A percentile compares a stretch with the other conserved stretches of the same genome.
These are phyloP conservation scores for Fusarium anthophilum DNA, from an alignment of 2,329 filamentous ascomycete genomes.

Conservation along the genomic window DNA sequence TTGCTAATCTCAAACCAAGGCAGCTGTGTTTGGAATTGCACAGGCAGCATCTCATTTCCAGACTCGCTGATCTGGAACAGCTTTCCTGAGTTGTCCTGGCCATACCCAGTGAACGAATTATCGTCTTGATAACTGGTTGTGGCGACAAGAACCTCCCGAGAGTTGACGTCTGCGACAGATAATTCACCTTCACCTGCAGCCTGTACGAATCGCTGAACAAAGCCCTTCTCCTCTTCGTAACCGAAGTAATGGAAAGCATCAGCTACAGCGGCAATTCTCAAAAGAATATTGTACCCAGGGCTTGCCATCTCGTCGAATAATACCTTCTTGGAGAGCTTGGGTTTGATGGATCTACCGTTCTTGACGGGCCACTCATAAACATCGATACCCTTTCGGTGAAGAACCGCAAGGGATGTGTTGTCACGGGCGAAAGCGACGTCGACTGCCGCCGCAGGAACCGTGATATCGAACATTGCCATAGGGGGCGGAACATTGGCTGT, in stretches of 20 bases:
- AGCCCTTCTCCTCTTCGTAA: slow-evolving; percentile 42
- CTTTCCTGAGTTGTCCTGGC: slow-evolving; percentile 58
- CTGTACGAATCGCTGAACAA: slow-evolving; percentile 38
- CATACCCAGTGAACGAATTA: slow-evolving; percentile 48
- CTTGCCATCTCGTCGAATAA: slow-evolving; percentile 49
- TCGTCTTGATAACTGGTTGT: slow-evolving; percentile 48
- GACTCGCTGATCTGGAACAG: slow-evolving; percentile 52
- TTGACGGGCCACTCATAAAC: slow-evolving; percentile 75
- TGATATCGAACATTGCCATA: slow-evolving; percentile 84
- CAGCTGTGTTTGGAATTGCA: slow-evolving; percentile 57
- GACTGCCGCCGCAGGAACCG: slow-evolving; percentile 68
- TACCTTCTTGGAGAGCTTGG: slow-evolving; percentile 52
- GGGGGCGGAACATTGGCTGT: slow-evolving; percentile 89
- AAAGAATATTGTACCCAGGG: slow-evolving; percentile 26
- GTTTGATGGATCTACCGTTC: slow-evolving; percentile 59
- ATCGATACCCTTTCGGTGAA: slow-evolving; percentile 73
- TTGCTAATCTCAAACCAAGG: slow-evolving; percentile 63
- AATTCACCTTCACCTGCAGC: slow-evolving; percentile 25
- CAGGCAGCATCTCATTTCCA: slow-evolving; percentile 47
- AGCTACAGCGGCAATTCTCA: slow-evolving; percentile 32
- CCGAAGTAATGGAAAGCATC: slow-evolving; percentile 46
- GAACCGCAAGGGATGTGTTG: slow-evolving; percentile 73
- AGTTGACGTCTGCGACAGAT: slow-evolving; percentile 26
- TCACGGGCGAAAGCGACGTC: slow-evolving; percentile 79
- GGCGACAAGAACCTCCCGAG: slow-evolving; percentile 38